Percentiles rank a stretch among this genome's conserved stretches.
Conservation (phyloP, 73 alveolate species). For the Paramecium sonneborni region DNA sequence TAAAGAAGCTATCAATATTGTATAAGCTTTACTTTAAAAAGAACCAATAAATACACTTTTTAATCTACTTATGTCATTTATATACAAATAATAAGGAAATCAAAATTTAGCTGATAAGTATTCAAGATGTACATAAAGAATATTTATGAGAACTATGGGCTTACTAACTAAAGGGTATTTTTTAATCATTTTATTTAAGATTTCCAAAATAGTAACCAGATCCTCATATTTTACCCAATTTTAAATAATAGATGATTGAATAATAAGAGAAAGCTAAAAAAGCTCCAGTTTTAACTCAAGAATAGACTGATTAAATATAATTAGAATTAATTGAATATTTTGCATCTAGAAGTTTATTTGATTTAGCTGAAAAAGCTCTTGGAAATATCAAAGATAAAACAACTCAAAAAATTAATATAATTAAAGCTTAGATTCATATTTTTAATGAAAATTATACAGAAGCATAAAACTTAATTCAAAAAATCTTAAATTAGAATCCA, state of each 20-base stretch:
- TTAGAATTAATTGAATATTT: constrained; percentile 77
- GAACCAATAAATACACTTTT: constrained; percentile 72
- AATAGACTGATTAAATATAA: constrained; percentile 69
- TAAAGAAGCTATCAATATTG: constrained; percentile 75
- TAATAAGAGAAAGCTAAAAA: constrained; percentile 63
- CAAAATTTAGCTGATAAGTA: constrained; percentile 78
- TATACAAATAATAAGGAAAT: constrained; percentile 67
- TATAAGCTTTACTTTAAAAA: constrained; percentile 66
- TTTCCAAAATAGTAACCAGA: constrained; percentile 36
- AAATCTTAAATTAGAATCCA: constrained; percentile 27
- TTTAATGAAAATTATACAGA: constrained; percentile 54
- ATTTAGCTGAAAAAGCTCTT: constrained; percentile 68
- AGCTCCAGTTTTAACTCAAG: constrained; percentile 56
- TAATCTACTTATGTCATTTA: constrained; percentile 71
- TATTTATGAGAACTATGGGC: constrained; percentile 73
- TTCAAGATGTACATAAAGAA: constrained; percentile 67
- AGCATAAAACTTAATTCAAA: neutral
- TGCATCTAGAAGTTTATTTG: constrained; percentile 64
- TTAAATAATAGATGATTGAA: constrained; percentile 45
- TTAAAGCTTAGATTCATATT: constrained; percentile 49
- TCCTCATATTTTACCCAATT: constrained; percentile 56
- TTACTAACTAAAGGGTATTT: constrained; percentile 47
- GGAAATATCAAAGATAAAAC: constrained; percentile 20
- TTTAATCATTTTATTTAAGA: constrained; percentile 33
- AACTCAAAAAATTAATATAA: constrained; percentile 19